A percentile compares a stretch with the other conserved stretches of the same genome.
These are phyloP conservation scores for Pythium pectinolyticum DNA, from an alignment of 352 stramenopile genomes.

Conservation along the genomic window DNA sequence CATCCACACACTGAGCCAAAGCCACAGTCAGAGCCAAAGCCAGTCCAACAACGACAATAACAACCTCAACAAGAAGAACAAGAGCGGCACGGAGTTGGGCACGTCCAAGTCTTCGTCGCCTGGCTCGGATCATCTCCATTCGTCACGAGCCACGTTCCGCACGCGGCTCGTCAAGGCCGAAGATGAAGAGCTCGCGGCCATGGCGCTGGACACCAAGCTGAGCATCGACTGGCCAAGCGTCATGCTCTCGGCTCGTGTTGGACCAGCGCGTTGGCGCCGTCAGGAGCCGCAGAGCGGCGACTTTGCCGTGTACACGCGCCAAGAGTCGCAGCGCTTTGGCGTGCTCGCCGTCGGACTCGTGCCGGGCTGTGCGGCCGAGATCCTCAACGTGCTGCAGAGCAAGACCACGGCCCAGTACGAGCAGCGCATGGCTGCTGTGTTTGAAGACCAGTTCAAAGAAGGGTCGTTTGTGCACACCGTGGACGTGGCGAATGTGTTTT, in stretches of 20 bases:
- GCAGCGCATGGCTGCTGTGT: slow-evolving; percentile 18
- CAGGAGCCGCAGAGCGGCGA: background rate
- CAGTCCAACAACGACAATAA: background rate
- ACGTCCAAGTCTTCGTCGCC: background rate
- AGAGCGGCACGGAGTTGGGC: background rate
- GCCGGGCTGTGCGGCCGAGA: slow-evolving; percentile 19
- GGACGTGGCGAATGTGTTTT: background rate
- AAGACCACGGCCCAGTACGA: slow-evolving; percentile 13
- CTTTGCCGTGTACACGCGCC: slow-evolving; percentile 23
- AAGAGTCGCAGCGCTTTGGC: slow-evolving; percentile 9
- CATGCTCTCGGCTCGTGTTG: slow-evolving; percentile 10
- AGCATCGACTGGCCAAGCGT: slow-evolving; percentile 12
- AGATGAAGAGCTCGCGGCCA: slow-evolving; percentile 16
- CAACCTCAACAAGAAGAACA: background rate
- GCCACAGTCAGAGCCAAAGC: background rate
- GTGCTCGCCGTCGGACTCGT: slow-evolving; percentile 19
- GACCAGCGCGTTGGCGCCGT: slow-evolving; percentile 11
- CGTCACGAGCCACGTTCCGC: background rate
- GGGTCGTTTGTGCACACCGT: slow-evolving; percentile 17
- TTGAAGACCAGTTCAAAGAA: slow-evolving; percentile 20
- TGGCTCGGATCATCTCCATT: no score
- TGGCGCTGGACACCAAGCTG: slow-evolving; percentile 12
- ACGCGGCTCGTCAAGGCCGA: slow-evolving; percentile 15
- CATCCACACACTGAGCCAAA: no score
- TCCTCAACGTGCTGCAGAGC: slow-evolving; percentile 22